Evolutionary conservation across 23 red algal species (phyloP).

Genomic region (Rhodosorus marinus): DNA sequence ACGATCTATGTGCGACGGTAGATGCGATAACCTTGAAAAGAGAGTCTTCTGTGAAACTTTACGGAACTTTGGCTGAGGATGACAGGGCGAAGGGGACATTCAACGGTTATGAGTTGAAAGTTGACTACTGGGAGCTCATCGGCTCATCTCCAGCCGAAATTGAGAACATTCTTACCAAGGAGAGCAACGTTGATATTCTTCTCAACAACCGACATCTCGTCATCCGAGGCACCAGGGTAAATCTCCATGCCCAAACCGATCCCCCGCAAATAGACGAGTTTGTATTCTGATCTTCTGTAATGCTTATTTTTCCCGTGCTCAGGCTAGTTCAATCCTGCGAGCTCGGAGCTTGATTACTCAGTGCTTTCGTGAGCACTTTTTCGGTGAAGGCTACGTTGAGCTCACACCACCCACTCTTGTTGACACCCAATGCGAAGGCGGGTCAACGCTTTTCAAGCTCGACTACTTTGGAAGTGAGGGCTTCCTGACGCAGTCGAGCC

Average conservation of each 20-base stretch:
- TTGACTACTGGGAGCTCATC: constrained; percentile 88
- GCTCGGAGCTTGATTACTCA: constrained; percentile 79
- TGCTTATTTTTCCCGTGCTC: no score
- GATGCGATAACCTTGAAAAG: constrained; percentile 67
- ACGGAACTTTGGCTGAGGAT: constrained; percentile 45
- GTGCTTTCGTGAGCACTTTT: constrained; percentile 94
- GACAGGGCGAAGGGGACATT: constrained; percentile 67
- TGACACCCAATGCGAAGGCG: constrained; percentile 92
- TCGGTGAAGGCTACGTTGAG: constrained; percentile 72
- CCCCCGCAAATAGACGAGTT: no score
- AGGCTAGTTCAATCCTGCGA: constrained; percentile 43
- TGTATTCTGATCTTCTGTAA: no score
- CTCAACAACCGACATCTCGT: constrained; percentile 91
- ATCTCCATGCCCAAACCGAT: no score
- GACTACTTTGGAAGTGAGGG: constrained; percentile 80
- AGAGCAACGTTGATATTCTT: constrained; percentile 74
- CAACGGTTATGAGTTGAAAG: constrained; percentile 59
- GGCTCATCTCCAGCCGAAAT: constrained; percentile 59
- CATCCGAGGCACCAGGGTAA: constrained; percentile 50
- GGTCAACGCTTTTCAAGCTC: constrained; percentile 79
- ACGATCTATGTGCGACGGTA: constrained; percentile 66
- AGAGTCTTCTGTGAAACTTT: constrained; percentile 62
- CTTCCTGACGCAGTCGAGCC: constrained; percentile 74
- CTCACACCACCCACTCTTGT: constrained; percentile 81
- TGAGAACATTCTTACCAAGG: constrained; percentile 75